Evolutionary conservation across 106 monocot genomes (phyloP).

Genomic region (Cymbidium sinense): DNA sequence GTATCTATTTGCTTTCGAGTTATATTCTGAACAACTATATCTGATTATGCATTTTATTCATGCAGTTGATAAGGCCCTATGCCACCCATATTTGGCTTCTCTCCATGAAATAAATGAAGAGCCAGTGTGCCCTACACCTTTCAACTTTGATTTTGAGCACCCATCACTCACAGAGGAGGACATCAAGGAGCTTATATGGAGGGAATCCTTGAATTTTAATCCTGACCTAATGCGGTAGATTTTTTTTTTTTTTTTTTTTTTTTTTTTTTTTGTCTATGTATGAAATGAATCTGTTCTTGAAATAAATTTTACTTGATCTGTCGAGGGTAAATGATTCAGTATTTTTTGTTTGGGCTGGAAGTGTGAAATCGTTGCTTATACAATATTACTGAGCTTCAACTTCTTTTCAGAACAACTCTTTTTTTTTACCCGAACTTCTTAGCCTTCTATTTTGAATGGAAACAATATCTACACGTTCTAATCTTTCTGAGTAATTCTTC

Average conservation of each 20-base stretch:
- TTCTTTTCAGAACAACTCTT: background rate
- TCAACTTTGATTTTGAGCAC: slow-evolving; percentile 87
- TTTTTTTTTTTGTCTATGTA: too few relatives aligned
- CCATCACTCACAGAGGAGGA: slow-evolving; percentile 78
- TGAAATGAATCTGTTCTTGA: background rate
- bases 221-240: slow-evolving; percentile 38
- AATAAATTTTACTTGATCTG: slow-evolving; percentile 1
- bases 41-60: background rate
- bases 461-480: too few relatives aligned
- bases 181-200: slow-evolving; percentile 86
- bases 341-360: slow-evolving; percentile 2
- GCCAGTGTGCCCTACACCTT: slow-evolving; percentile 49
- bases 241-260: background rate
- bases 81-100: slow-evolving; percentile 72
- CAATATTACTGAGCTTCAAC: slow-evolving; percentile 2
- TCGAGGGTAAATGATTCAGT: background rate
- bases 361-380: background rate
- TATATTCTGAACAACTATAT: background rate
- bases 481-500: too few relatives aligned
- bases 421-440: background rate
- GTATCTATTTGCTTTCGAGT: slow-evolving; percentile 14
- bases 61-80: slow-evolving; percentile 78
- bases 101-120: slow-evolving; percentile 85
- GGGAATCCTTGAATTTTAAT: slow-evolving; percentile 64
- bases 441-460: too few relatives aligned